Base-by-base conservation (phyloP, 257 asterid species). In the Salvia rosmarinus region DNA sequence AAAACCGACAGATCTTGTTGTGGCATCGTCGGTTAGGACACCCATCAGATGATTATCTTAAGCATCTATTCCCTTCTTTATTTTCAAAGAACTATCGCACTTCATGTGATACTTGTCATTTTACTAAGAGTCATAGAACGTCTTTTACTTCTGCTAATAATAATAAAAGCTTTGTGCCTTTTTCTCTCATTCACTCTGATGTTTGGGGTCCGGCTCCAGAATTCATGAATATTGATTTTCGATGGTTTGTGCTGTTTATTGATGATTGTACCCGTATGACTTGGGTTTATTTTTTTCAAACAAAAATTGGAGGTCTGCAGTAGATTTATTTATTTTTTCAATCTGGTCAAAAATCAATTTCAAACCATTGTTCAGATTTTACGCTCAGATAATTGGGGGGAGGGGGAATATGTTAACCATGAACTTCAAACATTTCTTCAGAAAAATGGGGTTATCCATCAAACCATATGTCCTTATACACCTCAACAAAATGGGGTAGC, bases 121-220 rank as follows among this genome's bases (percentile, higher is more conserved):
- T 57, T 28, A 20, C 64, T 57, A 57, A 57, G 64, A 57, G 64
- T 28, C 42, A 57, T 57, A 11, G 64, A 57, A 57, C 64, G 3
- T 57, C 64, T 25, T 57, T 25, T 28, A 3, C 64, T 13, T 57
- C 42, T 28, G 20, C 54, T 47, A 19, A 47, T 14, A 47, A 47
- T 14, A 47, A 14, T 47, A 47, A 47, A 47, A 47, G 14, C 21
- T 13, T 7, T 57, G 20, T 57, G 11, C 42, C 42, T 1, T 57
- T 57, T 57, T 57, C 64, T 57, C 42, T 57, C 28, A 57, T 57
- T 9, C 40, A 57, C 42, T 57, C 20, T 28, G 64, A 57, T 57
- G 64, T 57, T 57, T 57, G 64, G 64, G 64, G 64, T 28, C 64
- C 64, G 9, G 40, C 64, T 28, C 64, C 40, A 28, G 20, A 57